Conservation (phyloP, 495 filamentous ascomycete genomes). For the Trichocladium uniseriatum region DNA sequence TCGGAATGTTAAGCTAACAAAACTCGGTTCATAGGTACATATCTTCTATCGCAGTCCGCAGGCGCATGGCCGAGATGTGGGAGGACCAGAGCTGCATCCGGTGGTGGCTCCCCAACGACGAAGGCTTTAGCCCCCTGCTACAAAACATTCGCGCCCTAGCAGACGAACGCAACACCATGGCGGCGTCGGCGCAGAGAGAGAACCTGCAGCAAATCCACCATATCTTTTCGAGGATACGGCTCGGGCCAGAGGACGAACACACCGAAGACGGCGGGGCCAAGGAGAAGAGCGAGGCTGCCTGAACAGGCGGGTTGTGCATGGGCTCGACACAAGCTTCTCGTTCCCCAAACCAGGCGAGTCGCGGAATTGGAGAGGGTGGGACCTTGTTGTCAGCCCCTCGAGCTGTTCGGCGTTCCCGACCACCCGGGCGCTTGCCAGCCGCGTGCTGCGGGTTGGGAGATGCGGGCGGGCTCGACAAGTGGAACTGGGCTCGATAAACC, state of each 20-base stretch:
- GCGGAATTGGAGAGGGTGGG: too few species aligned
- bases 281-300: conserved; percentile 6
- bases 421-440: conserved; percentile 2
- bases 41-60: conserved; percentile 63
- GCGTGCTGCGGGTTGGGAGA: not conserved
- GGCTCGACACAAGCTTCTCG: too few species aligned
- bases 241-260: conserved; percentile 12
- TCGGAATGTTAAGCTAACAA: too few species aligned
- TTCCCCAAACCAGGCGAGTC: too few species aligned
- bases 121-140: conserved; percentile 60
- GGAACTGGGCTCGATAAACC: too few species aligned
- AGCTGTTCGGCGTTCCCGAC: not conserved
- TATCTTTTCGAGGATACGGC: conserved; percentile 49
- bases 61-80: conserved; percentile 63
- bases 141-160: conserved; percentile 69
- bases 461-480: too few species aligned
- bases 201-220: conserved; percentile 67
- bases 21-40: conserved; percentile 70
- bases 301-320: not conserved
- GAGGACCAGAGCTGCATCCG: conserved; percentile 54
- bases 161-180: conserved; percentile 56
- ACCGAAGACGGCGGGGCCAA: not conserved
- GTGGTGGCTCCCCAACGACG: conserved; percentile 85
- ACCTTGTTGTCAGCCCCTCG: too few species aligned
- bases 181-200: conserved; percentile 53